Percentiles rank a stretch among this genome's conserved stretches.
These are phyloP conservation scores for Euclidium syriacum DNA, from an alignment of 345 rosid species.

Conservation along the genomic window DNA sequence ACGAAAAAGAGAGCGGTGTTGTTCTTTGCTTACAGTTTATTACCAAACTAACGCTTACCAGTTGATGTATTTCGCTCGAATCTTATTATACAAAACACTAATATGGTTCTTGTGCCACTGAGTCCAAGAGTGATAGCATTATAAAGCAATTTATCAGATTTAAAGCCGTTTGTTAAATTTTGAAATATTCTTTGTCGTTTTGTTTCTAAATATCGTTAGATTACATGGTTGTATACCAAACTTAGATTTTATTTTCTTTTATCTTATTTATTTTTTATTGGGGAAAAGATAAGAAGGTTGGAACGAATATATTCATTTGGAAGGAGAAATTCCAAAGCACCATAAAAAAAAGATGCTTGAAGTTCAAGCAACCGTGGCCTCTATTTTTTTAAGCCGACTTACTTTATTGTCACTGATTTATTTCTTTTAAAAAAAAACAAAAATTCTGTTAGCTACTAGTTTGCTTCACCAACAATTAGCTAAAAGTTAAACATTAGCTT, in stretches of 20 bases:
- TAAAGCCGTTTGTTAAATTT: too few species aligned
- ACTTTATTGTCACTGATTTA: constrained; percentile 28
- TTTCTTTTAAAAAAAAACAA: constrained; percentile 5
- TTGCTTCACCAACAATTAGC: constrained; percentile 36
- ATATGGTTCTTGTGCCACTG: background rate
- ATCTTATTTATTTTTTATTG: background rate
- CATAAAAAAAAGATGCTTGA: constrained; percentile 75
- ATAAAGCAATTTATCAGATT: too few species aligned
- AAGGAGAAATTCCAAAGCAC: constrained; percentile 59
- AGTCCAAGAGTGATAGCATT: background rate
- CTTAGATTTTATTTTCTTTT: background rate
- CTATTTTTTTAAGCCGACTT: constrained; percentile 44
- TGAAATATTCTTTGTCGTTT: background rate
- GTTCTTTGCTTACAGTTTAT: constrained; percentile 10
- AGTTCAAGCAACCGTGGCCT: constrained; percentile 75
- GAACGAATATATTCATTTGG: constrained; percentile 72
- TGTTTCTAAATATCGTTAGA: constrained; percentile 1
- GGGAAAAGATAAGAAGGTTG: constrained; percentile 32
- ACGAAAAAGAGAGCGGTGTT: background rate
- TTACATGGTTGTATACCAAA: constrained; percentile 16
- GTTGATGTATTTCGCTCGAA: background rate
- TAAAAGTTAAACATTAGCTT: constrained; percentile 61
- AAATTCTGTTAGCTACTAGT: constrained; percentile 17
- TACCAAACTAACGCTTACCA: background rate
- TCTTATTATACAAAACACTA: background rate